phyloP scores from a whole-genome alignment of 441 rosid genomes.

The Erodium chrysanthum region DNA sequence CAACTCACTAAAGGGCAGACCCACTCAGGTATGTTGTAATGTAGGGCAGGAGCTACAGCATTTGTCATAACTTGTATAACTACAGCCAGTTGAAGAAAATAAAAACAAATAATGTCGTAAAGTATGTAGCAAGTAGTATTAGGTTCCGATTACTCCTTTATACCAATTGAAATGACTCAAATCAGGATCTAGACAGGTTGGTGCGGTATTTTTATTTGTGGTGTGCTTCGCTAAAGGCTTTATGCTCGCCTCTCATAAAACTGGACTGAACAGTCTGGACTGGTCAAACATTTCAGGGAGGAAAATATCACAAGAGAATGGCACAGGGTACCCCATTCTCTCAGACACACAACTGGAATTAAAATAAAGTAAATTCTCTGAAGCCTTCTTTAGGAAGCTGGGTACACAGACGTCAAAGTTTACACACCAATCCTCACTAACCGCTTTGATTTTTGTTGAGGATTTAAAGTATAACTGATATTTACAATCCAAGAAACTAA shows the following conservation, averaged over 20 bases:
- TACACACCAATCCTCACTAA: neutral
- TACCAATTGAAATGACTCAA: neutral
- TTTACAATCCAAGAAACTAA: neutral
- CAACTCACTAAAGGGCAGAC: conserved; percentile 84
- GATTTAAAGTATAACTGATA: neutral
- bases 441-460: neutral
- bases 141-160: neutral
- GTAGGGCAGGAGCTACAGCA: neutral
- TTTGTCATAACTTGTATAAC: neutral
- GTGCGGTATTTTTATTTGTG: neutral
- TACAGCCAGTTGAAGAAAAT: neutral
- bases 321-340: neutral
- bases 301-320: neutral
- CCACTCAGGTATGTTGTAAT: conserved; percentile 59
- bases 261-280: neutral
- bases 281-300: neutral
- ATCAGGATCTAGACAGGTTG: neutral
- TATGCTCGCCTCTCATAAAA: neutral
- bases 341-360: neutral
- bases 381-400: neutral
- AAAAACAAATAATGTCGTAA: neutral
- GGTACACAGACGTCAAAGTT: neutral
- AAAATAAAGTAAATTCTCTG: neutral
- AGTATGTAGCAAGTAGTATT: neutral
- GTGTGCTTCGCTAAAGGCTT: neutral